Percentiles rank a stretch among this genome's conserved stretches.
Conservation (phyloP, 768 basidiomycete species). For the Mycena sanguinolenta region DNA sequence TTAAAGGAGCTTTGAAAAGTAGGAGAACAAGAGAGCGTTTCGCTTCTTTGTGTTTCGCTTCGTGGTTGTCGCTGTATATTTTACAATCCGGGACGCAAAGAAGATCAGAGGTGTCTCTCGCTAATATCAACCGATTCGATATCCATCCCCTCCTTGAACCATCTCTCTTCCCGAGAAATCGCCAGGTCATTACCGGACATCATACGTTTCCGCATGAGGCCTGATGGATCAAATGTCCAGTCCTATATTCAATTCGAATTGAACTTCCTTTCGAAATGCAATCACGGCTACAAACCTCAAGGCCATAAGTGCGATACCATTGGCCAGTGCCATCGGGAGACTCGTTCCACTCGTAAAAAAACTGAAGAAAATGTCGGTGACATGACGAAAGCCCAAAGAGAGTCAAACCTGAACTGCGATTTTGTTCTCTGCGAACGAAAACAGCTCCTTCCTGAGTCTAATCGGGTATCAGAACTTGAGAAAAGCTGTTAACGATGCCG, state of each 20-base stretch:
- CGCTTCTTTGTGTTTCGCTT: too few relatives aligned
- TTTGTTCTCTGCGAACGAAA: conserved; percentile 65
- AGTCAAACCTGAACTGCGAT: conserved; percentile 63
- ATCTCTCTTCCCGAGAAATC: conserved; percentile 61
- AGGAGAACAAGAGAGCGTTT: too few relatives aligned
- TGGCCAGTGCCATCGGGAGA: conserved; percentile 50
- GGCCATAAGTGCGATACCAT: conserved; percentile 63
- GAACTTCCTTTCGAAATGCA: not conserved
- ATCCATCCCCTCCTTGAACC: conserved; percentile 63
- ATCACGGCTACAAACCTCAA: conserved; percentile 49
- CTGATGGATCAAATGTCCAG: conserved; percentile 67
- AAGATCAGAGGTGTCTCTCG: conserved; percentile 51
- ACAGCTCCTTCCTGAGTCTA: conserved; percentile 64
- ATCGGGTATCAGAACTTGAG: not conserved
- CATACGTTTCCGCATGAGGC: conserved; percentile 67
- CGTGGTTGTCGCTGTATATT: too few relatives aligned
- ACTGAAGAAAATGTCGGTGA: conserved; percentile 38
- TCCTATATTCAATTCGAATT: conserved; percentile 47
- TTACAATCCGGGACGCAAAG: too few relatives aligned
- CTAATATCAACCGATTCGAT: conserved; percentile 54
- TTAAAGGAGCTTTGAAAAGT: too few relatives aligned
- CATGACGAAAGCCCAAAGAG: conserved; percentile 8
- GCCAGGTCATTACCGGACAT: conserved; percentile 62
- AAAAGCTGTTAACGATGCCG: not conserved
- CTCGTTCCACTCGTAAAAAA: conserved; percentile 63